Percentiles rank a stretch among this genome's conserved stretches.
phyloP scores from a whole-genome alignment of 129 eudicot species.

The Flaveria trinervia region DNA sequence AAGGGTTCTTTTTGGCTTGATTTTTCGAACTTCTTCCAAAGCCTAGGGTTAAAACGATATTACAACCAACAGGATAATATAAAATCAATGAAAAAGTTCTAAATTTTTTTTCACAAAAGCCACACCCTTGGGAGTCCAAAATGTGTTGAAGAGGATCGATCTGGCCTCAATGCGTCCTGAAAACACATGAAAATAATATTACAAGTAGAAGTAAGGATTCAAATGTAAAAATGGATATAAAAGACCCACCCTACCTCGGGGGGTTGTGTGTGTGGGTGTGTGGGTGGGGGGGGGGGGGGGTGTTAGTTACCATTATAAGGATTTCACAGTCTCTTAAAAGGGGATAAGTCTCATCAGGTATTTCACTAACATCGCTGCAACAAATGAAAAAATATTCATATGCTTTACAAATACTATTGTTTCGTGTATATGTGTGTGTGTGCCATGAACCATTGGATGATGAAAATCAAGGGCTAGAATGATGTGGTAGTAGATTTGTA shows the following conservation, averaged over 20 bases:
- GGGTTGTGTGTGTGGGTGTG: no score
- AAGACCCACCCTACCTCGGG: neutral
- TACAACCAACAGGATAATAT: slow-evolving; percentile 18
- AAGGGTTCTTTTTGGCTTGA: slow-evolving; percentile 87
- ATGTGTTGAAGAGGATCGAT: slow-evolving; percentile 90
- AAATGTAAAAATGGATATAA: neutral
- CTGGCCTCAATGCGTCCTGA: slow-evolving; percentile 94
- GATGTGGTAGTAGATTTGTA: neutral
- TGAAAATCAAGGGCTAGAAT: neutral
- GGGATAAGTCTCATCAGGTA: slow-evolving; percentile 93
- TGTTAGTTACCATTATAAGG: slow-evolving; percentile 65
- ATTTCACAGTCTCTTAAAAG: slow-evolving; percentile 87
- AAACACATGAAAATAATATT: neutral
- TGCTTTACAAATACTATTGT: neutral
- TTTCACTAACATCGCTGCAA: slow-evolving; percentile 92
- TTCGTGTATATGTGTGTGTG: neutral
- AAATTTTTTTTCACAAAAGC: neutral
- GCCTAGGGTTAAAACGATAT: slow-evolving; percentile 49
- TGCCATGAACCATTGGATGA: neutral
- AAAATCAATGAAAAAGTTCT: slow-evolving; percentile 5
- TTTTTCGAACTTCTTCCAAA: slow-evolving; percentile 89
- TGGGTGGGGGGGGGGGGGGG: no score
- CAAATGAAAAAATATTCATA: slow-evolving; percentile 18
- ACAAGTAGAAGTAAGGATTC: neutral
- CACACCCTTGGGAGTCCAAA: slow-evolving; percentile 93